Base-by-base conservation (phyloP, 2,329 filamentous ascomycete genomes). In the Verticillium dahliae region DNA sequence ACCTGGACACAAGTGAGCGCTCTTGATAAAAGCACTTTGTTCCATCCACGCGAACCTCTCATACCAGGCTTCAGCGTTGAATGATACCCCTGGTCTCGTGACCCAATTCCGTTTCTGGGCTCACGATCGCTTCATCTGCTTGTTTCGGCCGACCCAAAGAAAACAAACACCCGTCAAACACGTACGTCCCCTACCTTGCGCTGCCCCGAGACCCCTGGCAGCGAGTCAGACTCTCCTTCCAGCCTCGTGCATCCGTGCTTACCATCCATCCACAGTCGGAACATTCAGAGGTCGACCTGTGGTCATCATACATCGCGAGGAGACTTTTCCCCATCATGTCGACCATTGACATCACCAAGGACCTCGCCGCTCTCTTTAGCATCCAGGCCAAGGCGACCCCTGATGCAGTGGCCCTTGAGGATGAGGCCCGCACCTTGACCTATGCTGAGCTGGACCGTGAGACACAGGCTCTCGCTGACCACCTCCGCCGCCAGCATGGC, bases 401-500 rank as follows among this genome's bases (percentile, higher is more conserved):
- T 5, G 78, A 90, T 74, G 84, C 85, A 38, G 72, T 89, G 69
- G 90, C 90, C 22, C 76, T 92, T 61, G 90, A 93, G 72, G 90
- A 93, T 74, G 88, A 87, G 65, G 78, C 76, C 45, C 78, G 79
- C 62, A 83, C 78, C 58, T 87, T 90, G 71, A 92, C 89, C 58
- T 94, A 94, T 73, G 81, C 82, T 56, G 82, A 92, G 77, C 82
- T 94, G 62, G 88, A 92, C 70, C 74, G 80, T 57, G 85, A 87
- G 72, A 89, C 90, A 56, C 82, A 82, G 62, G 76, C 77, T n/a
- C 83, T 93, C 61, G 83, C 89, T 61, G 76, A 80, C 67, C 84
- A 82, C 56, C 82, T 94, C 58, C 87, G 86, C 56, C 87, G 86
- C 54, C 74, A 78, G 60, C 81, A 88, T 75, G 88, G 89, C 54